Base-by-base conservation (phyloP, 2,329 filamentous ascomycete genomes). In the Exophiala aquamarina region DNA sequence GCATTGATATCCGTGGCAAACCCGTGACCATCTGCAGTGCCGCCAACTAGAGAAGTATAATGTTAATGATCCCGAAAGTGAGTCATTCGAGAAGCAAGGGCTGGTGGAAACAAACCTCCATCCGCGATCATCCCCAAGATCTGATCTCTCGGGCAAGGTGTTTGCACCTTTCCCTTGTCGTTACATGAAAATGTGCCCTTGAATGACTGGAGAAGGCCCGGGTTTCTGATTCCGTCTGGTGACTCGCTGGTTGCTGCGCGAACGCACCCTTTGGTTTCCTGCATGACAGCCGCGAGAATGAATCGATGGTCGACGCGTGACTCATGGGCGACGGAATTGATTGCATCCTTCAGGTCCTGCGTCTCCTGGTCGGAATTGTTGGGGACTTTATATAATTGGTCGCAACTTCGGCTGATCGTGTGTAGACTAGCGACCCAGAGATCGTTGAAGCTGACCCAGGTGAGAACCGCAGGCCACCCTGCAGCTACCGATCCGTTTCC, bases 151-250 rank as follows among this genome's bases (percentile, higher is more conserved):
- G 69, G 69, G 55, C 70, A 75, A 4, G 71, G 71, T 19, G 60
- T 65, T 42, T 66, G 56, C 8, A 66, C 60, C 34, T 44, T 54
- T 29, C 58, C 59, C 23, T 58, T 44, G 40, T 59, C 57, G 54
- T 71, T 70, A 57, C 69, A 71, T 14, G 61, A 64, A 18, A 63
- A 64, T 1, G 52, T 61, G 42, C 70, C 71, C 33, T 67, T 61
- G 57, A 70, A 70, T 11, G 61, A 62, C 58, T 76, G 73, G 65
- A 76, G 71, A n/a, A 76, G 52, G 2, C 73, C 73, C 1, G 73
- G 72, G 53, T 75, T 76, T 23, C 52, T 50, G 54, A 69, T 64
- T 26, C 61, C 61, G 55, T 70, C 68, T 49, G 63, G 59, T 2
- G 72, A 72, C 1, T 43, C 32, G 11, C 41, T 52, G 2, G 70